Conservation (phyloP, 2,329 filamentous ascomycete species). For the Thermoascus crustaceus region DNA sequence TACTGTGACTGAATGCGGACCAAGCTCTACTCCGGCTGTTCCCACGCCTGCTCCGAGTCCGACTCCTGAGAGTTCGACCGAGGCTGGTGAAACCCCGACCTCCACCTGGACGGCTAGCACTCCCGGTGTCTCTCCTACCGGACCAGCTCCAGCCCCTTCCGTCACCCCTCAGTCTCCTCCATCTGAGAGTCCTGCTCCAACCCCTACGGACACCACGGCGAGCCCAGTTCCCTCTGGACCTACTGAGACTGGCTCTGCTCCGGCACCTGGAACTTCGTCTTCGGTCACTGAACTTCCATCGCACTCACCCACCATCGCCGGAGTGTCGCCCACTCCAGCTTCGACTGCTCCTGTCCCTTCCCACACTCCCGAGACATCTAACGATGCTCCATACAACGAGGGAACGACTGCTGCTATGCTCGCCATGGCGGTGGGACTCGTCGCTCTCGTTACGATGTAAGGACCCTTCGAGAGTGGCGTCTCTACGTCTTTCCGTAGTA, state of each 20-base stretch:
- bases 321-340: neutral
- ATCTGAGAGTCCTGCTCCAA: neutral
- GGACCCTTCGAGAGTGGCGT: neutral
- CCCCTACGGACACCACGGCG: conserved; percentile 1
- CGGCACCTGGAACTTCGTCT: neutral
- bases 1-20: conserved; percentile 4
- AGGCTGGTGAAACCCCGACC: too few species aligned
- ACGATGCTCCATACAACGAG: conserved; percentile 3
- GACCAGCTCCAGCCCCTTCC: conserved; percentile 1
- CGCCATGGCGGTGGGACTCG: conserved; percentile 5
- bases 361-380: neutral
- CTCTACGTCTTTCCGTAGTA: too few species aligned
- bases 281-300: neutral
- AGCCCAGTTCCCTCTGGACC: neutral
- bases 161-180: neutral
- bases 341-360: neutral
- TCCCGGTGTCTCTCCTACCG: too few species aligned
- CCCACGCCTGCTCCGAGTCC: too few species aligned
- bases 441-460: conserved; percentile 9
- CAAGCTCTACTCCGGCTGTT: too few species aligned
- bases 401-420: conserved; percentile 3
- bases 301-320: neutral
- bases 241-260: neutral
- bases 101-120: too few species aligned
- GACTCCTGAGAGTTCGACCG: too few species aligned